A percentile compares a stretch with the other conserved stretches of the same genome.
These are phyloP conservation scores for Plasmodium falciparum DNA, from an alignment of 169 alveolate species.

Conservation along the genomic window DNA sequence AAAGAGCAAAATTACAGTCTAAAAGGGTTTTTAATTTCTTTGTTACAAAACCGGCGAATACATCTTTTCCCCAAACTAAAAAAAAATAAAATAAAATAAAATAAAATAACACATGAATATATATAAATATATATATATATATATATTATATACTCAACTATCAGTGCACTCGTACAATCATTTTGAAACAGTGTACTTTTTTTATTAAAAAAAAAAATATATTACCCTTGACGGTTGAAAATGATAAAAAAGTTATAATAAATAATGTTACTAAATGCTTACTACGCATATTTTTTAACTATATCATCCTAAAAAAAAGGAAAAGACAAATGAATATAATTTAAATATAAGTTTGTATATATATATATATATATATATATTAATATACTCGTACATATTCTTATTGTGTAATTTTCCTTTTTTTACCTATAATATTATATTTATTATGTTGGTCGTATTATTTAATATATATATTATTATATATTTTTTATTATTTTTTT, in stretches of 20 bases:
- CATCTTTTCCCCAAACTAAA: conserved; percentile 23
- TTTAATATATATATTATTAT: not conserved
- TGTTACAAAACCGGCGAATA: conserved; percentile 21
- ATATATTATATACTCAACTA: not conserved
- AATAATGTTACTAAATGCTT: conserved; percentile 34
- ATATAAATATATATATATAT: not conserved
- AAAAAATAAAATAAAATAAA: not conserved
- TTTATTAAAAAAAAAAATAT: not conserved
- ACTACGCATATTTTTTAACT: conserved; percentile 43
- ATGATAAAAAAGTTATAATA: conserved; percentile 15
- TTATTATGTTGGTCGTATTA: too few species aligned
- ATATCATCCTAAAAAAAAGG: conserved; percentile 33
- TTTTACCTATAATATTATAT: too few species aligned
- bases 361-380: conserved; percentile 3
- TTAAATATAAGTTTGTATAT: not conserved
- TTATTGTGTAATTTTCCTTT: not conserved
- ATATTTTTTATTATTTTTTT: too few species aligned
- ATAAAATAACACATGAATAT: conserved; percentile 1
- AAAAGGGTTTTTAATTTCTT: conserved; percentile 34
- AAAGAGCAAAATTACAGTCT: conserved; percentile 38
- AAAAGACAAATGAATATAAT: not conserved
- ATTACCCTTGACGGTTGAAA: conserved; percentile 37
- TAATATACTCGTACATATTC: conserved; percentile 8
- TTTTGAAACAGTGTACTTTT: too few species aligned
- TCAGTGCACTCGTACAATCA: not conserved